Conservation (phyloP, 768 basidiomycete species). For the Lepiota venenata region DNA sequence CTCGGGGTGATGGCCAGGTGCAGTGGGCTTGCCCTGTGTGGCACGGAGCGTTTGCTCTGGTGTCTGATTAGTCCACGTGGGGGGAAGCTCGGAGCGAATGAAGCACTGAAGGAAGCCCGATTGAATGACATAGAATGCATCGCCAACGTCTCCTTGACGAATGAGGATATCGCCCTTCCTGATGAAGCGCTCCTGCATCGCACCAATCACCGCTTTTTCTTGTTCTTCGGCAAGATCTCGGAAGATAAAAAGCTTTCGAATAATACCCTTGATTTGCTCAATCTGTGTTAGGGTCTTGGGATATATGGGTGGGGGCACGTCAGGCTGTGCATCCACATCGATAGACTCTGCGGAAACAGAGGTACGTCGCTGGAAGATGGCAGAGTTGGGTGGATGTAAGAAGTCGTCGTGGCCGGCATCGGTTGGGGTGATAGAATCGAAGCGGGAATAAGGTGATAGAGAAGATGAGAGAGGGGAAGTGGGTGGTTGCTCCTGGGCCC, state of each 20-base stretch:
- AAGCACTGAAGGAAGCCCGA: constrained; percentile 83
- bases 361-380: constrained; percentile 84
- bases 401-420: constrained; percentile 57
- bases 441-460: constrained; percentile 49
- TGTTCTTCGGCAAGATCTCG: constrained; percentile 96
- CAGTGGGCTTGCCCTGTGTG: constrained; percentile 52
- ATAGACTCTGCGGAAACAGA: constrained; percentile 98
- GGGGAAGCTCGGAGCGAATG: constrained; percentile 65
- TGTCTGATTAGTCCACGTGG: constrained; percentile 46
- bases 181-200: constrained; percentile 88
- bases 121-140: constrained; percentile 98
- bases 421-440: constrained; percentile 44
- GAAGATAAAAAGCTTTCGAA: constrained; percentile 90
- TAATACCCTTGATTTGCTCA: constrained; percentile 82
- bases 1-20: constrained; percentile 62
- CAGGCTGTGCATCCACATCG: constrained; percentile 64
- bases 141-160: constrained; percentile 94
- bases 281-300: constrained; percentile 83
- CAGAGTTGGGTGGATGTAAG: constrained; percentile 70
- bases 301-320: constrained; percentile 71
- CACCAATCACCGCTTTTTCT: constrained; percentile 86
- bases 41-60: constrained; percentile 25
- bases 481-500: constrained; percentile 56
- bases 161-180: constrained; percentile 84
- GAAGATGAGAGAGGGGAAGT: constrained; percentile 52